These are phyloP conservation scores for Stipa capillata DNA, from an alignment of 176 grass and related monocot genomes.

Conservation along the genomic window DNA sequence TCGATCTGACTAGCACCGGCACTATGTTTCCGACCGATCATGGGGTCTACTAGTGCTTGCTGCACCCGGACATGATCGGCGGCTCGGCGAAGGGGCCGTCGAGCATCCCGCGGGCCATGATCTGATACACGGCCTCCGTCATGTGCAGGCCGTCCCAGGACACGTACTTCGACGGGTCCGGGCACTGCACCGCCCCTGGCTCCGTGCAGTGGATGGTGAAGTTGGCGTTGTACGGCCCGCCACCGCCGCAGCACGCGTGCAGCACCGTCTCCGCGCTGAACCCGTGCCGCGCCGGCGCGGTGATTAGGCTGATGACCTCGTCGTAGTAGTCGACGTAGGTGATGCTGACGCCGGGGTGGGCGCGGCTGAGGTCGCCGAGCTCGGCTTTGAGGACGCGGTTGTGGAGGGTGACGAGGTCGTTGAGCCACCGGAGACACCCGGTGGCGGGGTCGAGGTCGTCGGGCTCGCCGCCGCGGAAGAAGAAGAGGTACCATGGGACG, in stretches of 20 bases:
- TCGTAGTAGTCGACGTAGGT: conserved; percentile 34
- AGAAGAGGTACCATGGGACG: conserved; percentile 19
- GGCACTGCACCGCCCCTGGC: conserved; percentile 11
- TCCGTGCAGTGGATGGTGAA: conserved; percentile 10
- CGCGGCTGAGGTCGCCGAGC: conserved; percentile 14
- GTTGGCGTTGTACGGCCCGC: conserved; percentile 30
- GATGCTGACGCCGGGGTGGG: conserved; percentile 10
- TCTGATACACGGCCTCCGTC: conserved; percentile 39
- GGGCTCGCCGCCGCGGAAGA: background rate
- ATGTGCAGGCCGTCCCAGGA: conserved; percentile 45
- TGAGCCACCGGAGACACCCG: conserved; percentile 32
- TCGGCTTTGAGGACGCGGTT: conserved; percentile 1
- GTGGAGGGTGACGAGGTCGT: conserved; percentile 20
- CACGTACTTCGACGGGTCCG: conserved; percentile 21
- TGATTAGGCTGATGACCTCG: background rate
- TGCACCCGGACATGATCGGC: conserved; percentile 24
- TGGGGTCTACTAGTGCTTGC: background rate
- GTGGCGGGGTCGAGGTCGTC: background rate
- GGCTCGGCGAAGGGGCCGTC: conserved; percentile 12
- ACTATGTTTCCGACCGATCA: no score
- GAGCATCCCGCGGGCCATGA: conserved; percentile 20
- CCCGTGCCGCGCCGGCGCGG: background rate
- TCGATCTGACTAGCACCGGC: no score
- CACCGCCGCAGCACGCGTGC: conserved; percentile 28
- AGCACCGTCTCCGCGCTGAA: background rate